phyloP scores from a whole-genome alignment of 2,329 filamentous ascomycete species.

The Cordyceps cateniannulata region DNA sequence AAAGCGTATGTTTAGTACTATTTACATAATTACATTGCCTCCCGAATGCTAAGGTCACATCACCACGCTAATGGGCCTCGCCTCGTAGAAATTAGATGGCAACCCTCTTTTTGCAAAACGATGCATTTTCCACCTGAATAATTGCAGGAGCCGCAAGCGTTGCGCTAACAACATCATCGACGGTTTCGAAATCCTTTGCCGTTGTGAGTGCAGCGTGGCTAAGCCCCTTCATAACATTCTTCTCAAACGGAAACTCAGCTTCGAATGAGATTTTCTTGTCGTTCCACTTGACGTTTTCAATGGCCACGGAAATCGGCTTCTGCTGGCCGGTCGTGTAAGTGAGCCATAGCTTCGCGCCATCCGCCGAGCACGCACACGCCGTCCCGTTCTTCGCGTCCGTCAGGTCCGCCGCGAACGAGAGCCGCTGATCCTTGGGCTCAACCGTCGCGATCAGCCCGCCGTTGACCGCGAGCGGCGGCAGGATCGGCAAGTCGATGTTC shows the following conservation, averaged over 20 bases:
- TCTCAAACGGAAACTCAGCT: constrained; percentile 22
- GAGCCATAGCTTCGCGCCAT: constrained; percentile 14
- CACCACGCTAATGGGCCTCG: too few species aligned
- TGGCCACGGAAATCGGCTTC: constrained; percentile 20
- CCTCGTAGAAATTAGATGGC: background rate
- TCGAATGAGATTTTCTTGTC: constrained; percentile 17
- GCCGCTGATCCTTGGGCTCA: constrained; percentile 37
- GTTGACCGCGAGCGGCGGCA: constrained; percentile 39
- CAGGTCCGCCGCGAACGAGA: constrained; percentile 39
- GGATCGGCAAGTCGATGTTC: constrained; percentile 49
- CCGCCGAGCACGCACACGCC: constrained; percentile 8
- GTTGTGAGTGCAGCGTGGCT: constrained; percentile 25
- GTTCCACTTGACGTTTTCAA: constrained; percentile 19
- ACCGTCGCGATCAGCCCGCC: constrained; percentile 28
- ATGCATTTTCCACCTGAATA: constrained; percentile 23
- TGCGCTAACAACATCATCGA: constrained; percentile 18
- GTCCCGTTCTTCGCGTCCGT: background rate
- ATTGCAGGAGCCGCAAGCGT: constrained; percentile 26
- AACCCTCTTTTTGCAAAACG: background rate
- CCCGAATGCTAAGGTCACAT: too few species aligned
- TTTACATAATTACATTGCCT: too few species aligned
- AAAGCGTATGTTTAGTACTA: too few species aligned
- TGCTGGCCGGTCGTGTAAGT: constrained; percentile 26
- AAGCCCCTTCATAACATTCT: constrained; percentile 22
- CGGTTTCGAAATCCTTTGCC: constrained; percentile 17